Conservation (phyloP, 257 asterid species). For the Solanum virginianum region DNA sequence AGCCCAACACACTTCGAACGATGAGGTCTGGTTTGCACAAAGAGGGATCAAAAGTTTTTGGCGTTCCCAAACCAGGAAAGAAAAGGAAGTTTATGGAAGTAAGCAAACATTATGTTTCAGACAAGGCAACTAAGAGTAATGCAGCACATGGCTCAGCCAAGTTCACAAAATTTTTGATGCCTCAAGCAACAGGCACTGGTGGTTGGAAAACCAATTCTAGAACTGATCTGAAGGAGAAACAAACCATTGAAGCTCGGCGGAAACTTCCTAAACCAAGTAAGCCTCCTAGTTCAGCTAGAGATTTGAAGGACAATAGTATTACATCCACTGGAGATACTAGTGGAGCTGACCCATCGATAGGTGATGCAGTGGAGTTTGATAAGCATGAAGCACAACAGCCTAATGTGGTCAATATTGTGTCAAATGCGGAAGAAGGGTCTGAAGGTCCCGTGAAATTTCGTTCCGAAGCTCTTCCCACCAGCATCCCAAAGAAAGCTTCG, state of each 20-base stretch:
- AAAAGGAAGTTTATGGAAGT: constrained; percentile 94
- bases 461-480: constrained; percentile 34
- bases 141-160: constrained; percentile 44
- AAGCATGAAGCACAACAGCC: constrained; percentile 39
- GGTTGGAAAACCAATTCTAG: constrained; percentile 43
- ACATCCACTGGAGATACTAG: constrained; percentile 25
- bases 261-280: constrained; percentile 44
- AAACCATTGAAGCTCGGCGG: constrained; percentile 31
- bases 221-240: constrained; percentile 53
- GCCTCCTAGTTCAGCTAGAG: constrained; percentile 54
- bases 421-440: constrained; percentile 37
- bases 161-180: constrained; percentile 37
- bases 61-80: constrained; percentile 92
- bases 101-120: constrained; percentile 80
- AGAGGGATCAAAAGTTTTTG: constrained; percentile 75
- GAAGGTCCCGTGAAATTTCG: constrained; percentile 30
- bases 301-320: constrained; percentile 35
- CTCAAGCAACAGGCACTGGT: constrained; percentile 50
- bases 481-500: constrained; percentile 36
- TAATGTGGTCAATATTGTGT: constrained; percentile 19
- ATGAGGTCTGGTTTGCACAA: constrained; percentile 67
- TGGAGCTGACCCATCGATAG: constrained; percentile 16
- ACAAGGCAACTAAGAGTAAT: constrained; percentile 27
- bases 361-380: constrained; percentile 30
- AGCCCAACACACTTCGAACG: constrained; percentile 37